A percentile compares a stretch with the other conserved stretches of the same genome.
phyloP scores from a whole-genome alignment of 805 yeast species.

The Lachancea fermentati region DNA sequence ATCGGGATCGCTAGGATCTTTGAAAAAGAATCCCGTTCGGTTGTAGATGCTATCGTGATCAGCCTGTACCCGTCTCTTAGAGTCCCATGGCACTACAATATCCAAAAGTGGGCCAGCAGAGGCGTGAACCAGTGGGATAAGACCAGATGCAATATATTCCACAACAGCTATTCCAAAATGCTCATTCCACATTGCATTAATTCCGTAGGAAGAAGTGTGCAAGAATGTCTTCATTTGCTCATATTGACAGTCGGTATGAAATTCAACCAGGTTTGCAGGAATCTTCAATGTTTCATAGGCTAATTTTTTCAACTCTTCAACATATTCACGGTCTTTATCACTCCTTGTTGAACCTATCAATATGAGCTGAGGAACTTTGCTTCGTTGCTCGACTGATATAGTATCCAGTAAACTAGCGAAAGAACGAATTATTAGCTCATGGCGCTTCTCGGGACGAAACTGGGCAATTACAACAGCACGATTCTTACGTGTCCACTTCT shows the following conservation, averaged over 20 bases:
- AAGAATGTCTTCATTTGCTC: constrained; percentile 51
- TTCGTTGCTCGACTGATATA: constrained; percentile 3
- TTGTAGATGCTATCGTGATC: constrained; percentile 33
- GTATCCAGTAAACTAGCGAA: constrained; percentile 48
- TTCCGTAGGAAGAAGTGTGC: constrained; percentile 58
- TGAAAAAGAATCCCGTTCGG: constrained; percentile 77
- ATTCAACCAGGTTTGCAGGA: constrained; percentile 38
- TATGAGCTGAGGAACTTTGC: constrained; percentile 48
- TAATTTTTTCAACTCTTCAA: constrained; percentile 41
- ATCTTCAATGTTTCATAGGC: constrained; percentile 40
- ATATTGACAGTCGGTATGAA: constrained; percentile 72
- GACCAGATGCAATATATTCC: constrained; percentile 81
- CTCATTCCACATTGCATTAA: constrained; percentile 99
- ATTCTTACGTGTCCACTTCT: constrained; percentile 31
- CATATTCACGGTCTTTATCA: constrained; percentile 54
- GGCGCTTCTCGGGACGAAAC: constrained; percentile 93
- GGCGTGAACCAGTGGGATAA: constrained; percentile 85
- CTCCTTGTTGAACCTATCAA: constrained; percentile 84
- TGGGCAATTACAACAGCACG: constrained; percentile 61
- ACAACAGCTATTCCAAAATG: constrained; percentile 98
- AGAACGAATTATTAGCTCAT: constrained; percentile 58
- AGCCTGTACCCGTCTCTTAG: constrained; percentile 23
- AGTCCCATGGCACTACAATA: constrained; percentile 61
- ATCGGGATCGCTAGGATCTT: constrained; percentile 68
- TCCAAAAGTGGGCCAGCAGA: constrained; percentile 93